phyloP scores from a whole-genome alignment of 164 flowering plant species.

The Echeveria elegans region DNA sequence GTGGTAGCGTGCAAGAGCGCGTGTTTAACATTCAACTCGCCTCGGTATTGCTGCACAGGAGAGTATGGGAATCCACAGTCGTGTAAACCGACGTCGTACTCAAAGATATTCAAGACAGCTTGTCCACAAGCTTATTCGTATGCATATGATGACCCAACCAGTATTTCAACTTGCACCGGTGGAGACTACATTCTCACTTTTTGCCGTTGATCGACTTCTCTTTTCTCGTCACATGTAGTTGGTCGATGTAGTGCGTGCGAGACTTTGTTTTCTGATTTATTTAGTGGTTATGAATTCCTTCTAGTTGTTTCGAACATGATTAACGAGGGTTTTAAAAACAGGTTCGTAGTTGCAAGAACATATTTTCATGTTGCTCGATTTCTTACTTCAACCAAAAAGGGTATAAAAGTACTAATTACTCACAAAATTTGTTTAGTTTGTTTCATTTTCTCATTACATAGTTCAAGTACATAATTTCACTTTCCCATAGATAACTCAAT shows the following conservation, averaged over 20 bases:
- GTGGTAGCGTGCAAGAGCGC: slow-evolving; percentile 87
- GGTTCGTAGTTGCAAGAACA: no score
- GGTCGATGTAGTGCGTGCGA: neutral
- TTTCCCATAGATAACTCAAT: no score
- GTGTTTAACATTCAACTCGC: slow-evolving; percentile 54
- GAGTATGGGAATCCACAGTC: slow-evolving; percentile 39
- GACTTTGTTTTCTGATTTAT: no score
- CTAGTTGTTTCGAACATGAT: no score
- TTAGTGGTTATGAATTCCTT: no score
- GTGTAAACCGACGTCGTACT: slow-evolving; percentile 62
- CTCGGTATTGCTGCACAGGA: slow-evolving; percentile 28
- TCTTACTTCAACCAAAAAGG: no score
- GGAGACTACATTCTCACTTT: slow-evolving; percentile 24
- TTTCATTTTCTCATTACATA: no score
- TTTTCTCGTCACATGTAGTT: neutral
- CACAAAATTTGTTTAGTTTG: no score
- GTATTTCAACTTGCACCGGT: slow-evolving; percentile 20
- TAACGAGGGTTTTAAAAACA: no score
- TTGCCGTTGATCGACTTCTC: slow-evolving; percentile 15
- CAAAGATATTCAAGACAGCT: slow-evolving; percentile 63
- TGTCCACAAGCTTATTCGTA: slow-evolving; percentile 26
- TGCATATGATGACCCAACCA: slow-evolving; percentile 21
- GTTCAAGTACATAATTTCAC: no score
- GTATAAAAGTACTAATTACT: no score
- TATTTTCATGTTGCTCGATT: no score